phyloP scores from a whole-genome alignment of 2,329 filamentous ascomycete species.

The Curvularia sp. region DNA sequence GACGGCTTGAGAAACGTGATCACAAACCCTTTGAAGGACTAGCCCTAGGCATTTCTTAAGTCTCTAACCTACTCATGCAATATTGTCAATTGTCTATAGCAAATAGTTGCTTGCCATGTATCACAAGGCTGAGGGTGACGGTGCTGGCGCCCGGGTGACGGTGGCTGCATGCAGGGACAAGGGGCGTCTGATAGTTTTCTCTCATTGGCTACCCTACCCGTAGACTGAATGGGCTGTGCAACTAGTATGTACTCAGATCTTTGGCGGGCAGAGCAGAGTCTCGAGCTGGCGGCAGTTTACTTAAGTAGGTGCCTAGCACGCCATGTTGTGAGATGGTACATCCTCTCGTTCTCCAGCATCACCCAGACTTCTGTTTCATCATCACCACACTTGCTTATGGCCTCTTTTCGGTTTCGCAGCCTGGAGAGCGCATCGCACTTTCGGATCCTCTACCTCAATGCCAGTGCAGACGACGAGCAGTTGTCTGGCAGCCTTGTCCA shows the following conservation, averaged over 20 bases:
- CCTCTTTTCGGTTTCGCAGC: neutral
- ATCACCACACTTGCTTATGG: neutral
- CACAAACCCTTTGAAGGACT: neutral
- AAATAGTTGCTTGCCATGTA: neutral
- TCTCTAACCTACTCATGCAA: too few relatives aligned
- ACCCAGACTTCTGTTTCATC: neutral
- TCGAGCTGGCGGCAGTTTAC: neutral
- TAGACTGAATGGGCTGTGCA: neutral
- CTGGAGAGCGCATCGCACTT: neutral
- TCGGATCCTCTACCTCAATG: neutral
- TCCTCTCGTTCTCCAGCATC: neutral
- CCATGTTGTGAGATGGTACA: neutral
- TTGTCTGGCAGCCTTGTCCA: neutral
- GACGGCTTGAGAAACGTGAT: too few relatives aligned
- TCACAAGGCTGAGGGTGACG: neutral
- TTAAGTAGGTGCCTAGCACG: neutral
- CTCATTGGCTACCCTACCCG: neutral
- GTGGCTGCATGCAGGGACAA: neutral
- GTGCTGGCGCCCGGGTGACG: neutral
- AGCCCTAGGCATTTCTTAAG: neutral
- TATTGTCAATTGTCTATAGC: neutral
- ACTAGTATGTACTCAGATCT: neutral
- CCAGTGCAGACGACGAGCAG: neutral
- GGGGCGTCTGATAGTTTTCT: neutral
- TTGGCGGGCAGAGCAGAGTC: slow-evolving; percentile 6